phyloP scores from a whole-genome alignment of 2,329 filamentous ascomycete species.

The Trichophyton verrucosum region DNA sequence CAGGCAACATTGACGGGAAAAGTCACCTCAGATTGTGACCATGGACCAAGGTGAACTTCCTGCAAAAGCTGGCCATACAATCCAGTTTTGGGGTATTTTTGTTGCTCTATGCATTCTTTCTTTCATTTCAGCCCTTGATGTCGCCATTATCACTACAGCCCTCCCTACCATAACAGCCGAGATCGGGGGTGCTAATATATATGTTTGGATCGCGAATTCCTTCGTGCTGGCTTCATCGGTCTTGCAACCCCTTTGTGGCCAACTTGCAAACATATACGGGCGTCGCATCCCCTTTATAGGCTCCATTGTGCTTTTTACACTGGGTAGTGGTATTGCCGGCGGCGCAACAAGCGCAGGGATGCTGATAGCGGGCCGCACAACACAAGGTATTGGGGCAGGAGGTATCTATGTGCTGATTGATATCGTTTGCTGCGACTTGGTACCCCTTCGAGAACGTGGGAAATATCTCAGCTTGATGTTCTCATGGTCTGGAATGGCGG shows the following conservation, averaged over 20 bases:
- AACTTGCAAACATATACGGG: slow-evolving; percentile 42
- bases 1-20: too few species aligned
- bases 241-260: slow-evolving; percentile 40
- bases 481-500: slow-evolving; percentile 37
- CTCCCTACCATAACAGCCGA: slow-evolving; percentile 26
- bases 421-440: slow-evolving; percentile 41
- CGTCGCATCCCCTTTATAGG: slow-evolving; percentile 32
- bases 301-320: slow-evolving; percentile 34
- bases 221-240: slow-evolving; percentile 13
- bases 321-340: slow-evolving; percentile 43
- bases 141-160: slow-evolving; percentile 28
- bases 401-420: slow-evolving; percentile 38
- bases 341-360: slow-evolving; percentile 31
- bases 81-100: slow-evolving; percentile 4
- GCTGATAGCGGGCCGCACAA: slow-evolving; percentile 36
- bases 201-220: slow-evolving; percentile 23
- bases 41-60: background rate
- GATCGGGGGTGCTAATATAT: slow-evolving; percentile 19
- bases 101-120: slow-evolving; percentile 1
- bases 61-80: background rate
- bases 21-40: background rate
- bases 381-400: slow-evolving; percentile 41
- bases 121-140: slow-evolving; percentile 27
- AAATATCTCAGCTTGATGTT: slow-evolving; percentile 1
- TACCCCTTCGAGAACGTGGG: slow-evolving; percentile 33